Evolutionary conservation across 371 early-diverging fungal genomes (phyloP).

Genomic region (Lichtheimia corymbifera): DNA sequence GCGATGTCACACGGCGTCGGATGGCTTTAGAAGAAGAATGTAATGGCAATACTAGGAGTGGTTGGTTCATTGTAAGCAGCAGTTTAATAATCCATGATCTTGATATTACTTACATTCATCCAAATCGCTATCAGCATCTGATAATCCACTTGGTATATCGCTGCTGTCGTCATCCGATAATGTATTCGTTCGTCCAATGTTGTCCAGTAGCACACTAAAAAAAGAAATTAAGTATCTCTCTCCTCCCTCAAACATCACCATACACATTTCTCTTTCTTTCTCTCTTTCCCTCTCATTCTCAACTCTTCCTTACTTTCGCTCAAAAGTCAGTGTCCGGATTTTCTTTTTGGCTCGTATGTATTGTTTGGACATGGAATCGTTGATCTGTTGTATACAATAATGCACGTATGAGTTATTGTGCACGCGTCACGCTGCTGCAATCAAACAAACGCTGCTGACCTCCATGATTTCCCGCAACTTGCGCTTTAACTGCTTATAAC

Average conservation of each 20-base stretch:
- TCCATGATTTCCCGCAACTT: conserved; percentile 57
- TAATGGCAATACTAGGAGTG: no score
- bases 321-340: conserved; percentile 48
- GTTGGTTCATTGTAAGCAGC: not conserved
- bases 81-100: no score
- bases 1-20: conserved; percentile 1
- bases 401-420: not conserved
- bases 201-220: conserved; percentile 48
- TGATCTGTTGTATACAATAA: conserved; percentile 30
- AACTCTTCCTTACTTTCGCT: conserved; percentile 49
- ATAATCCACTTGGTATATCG: conserved; percentile 39
- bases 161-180: conserved; percentile 40
- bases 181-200: conserved; percentile 37
- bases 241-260: no score
- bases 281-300: not conserved
- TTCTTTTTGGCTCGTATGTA: conserved; percentile 47
- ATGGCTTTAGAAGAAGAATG: conserved; percentile 4
- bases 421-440: not conserved
- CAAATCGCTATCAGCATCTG: conserved; percentile 24
- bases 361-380: conserved; percentile 49
- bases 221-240: conserved; percentile 7
- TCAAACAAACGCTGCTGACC: conserved; percentile 22
- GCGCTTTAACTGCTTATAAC: conserved; percentile 54
- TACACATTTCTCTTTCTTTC: not conserved
- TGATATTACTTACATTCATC: conserved; percentile 25